A percentile compares a stretch with the other conserved stretches of the same genome.
These are phyloP conservation scores for Suillus discolor DNA, from an alignment of 768 basidiomycete species.

Conservation along the genomic window DNA sequence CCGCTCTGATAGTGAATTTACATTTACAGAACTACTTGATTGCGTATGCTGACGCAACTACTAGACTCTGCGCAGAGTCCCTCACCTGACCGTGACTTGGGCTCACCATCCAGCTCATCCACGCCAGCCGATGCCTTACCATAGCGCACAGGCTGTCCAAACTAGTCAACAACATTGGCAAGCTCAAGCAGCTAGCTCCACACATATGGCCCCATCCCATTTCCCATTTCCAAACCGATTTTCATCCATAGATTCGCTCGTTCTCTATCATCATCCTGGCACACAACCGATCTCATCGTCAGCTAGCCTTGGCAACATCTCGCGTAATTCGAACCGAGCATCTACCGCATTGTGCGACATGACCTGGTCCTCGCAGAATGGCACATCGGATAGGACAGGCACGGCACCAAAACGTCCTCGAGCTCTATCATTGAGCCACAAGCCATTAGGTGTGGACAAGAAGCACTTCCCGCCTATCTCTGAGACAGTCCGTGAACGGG, in stretches of 20 bases:
- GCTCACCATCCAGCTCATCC: slow-evolving; percentile 59
- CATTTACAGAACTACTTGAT: slow-evolving; percentile 18
- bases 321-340: neutral
- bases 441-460: slow-evolving; percentile 21
- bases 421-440: slow-evolving; percentile 32
- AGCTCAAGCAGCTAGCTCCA: slow-evolving; percentile 11
- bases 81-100: slow-evolving; percentile 79
- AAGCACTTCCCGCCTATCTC: slow-evolving; percentile 41
- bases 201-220: slow-evolving; percentile 14
- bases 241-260: slow-evolving; percentile 15
- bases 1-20: slow-evolving; percentile 64
- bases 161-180: slow-evolving; percentile 21
- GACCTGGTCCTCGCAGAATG: slow-evolving; percentile 5
- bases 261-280: slow-evolving; percentile 1
- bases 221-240: slow-evolving; percentile 23
- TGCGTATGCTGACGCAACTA: slow-evolving; percentile 5
- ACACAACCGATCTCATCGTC: neutral
- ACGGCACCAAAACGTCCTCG: slow-evolving; percentile 24
- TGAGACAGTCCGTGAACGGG: slow-evolving; percentile 25
- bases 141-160: slow-evolving; percentile 15
- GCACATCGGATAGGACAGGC: slow-evolving; percentile 2
- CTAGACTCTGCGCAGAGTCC: slow-evolving; percentile 69
- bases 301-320: slow-evolving; percentile 10
- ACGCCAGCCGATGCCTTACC: slow-evolving; percentile 20
- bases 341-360: slow-evolving; percentile 5